Evolutionary conservation across 192 early-diverging fungal species (phyloP).

Genomic region (Phycomyces nitens): DNA sequence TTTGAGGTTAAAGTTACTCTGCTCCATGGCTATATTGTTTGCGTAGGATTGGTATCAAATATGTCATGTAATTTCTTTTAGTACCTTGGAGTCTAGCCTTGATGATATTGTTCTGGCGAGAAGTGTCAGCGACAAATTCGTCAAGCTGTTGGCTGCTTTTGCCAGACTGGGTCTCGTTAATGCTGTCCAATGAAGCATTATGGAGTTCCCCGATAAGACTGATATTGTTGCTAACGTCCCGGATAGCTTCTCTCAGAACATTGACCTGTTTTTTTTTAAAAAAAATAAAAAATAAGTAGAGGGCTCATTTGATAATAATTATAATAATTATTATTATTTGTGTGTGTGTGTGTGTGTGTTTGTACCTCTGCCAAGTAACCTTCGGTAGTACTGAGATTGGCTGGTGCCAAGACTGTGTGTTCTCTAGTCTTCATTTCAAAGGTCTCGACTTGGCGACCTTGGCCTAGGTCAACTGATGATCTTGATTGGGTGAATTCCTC

Average conservation of each 20-base stretch:
- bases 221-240: constrained; percentile 6
- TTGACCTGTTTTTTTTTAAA: background rate
- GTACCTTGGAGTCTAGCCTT: constrained; percentile 51
- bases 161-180: constrained; percentile 21
- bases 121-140: constrained; percentile 20
- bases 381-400: constrained; percentile 6
- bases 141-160: constrained; percentile 10
- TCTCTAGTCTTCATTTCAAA: background rate
- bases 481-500: background rate
- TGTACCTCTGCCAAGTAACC: constrained; percentile 16
- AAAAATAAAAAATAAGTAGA: background rate
- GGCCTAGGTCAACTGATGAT: background rate
- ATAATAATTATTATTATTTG: no score
- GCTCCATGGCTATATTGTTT: constrained; percentile 7
- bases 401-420: constrained; percentile 5
- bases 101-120: constrained; percentile 26
- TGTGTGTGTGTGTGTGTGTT: no score
- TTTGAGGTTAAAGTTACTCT: constrained; percentile 7
- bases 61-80: background rate
- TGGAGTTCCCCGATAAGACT: constrained; percentile 13
- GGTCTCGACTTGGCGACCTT: background rate
- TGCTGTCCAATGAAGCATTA: constrained; percentile 11
- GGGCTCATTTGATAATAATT: background rate
- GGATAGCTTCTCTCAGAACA: background rate
- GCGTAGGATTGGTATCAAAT: background rate